Percentiles rank a stretch among this genome's conserved stretches.
These are phyloP conservation scores for Trypanosoma mega DNA, from an alignment of 208 protist genomes.

Conservation along the genomic window DNA sequence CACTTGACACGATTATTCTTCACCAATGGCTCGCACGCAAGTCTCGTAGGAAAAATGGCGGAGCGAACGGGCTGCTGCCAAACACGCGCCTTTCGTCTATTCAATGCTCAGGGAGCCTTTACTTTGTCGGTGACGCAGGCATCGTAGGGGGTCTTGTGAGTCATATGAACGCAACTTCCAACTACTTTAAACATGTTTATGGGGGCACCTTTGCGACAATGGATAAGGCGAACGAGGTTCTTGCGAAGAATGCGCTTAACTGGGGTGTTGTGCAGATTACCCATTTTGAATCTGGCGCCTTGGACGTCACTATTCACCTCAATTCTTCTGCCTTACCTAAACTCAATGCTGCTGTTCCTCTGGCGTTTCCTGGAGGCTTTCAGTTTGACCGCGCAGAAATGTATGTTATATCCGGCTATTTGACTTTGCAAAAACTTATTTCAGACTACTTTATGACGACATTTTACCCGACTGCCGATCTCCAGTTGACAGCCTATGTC, in stretches of 20 bases:
- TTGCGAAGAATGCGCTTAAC: conserved; percentile 20
- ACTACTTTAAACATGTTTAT: too few relatives aligned
- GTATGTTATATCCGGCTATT: conserved; percentile 74
- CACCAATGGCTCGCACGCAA: conserved; percentile 69
- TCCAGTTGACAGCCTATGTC: background rate
- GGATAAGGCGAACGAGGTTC: conserved; percentile 34
- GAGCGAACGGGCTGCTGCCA: conserved; percentile 27
- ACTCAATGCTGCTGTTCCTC: conserved; percentile 26
- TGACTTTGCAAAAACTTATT: conserved; percentile 61
- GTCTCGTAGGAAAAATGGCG: conserved; percentile 19
- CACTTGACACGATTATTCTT: conserved; percentile 51
- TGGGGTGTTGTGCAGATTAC: conserved; percentile 46
- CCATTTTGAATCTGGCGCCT: conserved; percentile 23
- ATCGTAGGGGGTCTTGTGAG: too few relatives aligned
- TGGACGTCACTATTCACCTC: conserved; percentile 71
- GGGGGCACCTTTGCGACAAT: conserved; percentile 64
- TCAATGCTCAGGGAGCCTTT: conserved; percentile 44
- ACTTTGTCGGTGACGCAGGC: conserved; percentile 49
- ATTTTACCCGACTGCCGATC: background rate
- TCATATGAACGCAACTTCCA: too few relatives aligned
- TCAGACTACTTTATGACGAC: conserved; percentile 52
- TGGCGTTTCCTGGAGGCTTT: conserved; percentile 42
- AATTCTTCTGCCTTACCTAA: conserved; percentile 48
- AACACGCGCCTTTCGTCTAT: conserved; percentile 54
- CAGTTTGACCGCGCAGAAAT: conserved; percentile 54